phyloP scores from a whole-genome alignment of 1,139 yeast genomes.

The Candida tropicalis region DNA sequence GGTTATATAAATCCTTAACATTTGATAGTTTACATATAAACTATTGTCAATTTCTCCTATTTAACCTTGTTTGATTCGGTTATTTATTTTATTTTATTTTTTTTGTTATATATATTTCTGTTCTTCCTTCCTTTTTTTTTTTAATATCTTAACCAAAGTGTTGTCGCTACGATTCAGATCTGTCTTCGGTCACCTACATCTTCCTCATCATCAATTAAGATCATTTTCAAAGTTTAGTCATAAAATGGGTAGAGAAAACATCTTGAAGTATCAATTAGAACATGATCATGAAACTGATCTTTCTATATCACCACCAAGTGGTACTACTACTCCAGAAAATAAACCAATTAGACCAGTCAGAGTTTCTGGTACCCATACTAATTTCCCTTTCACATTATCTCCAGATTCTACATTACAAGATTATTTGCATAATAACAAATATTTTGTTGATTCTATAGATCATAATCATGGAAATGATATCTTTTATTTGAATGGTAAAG shows the following conservation, averaged over 20 bases:
- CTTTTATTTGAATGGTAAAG: conserved; percentile 72
- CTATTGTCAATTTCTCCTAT: too few species aligned
- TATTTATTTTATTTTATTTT: too few species aligned
- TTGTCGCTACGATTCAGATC: conserved; percentile 1
- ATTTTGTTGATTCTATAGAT: conserved; percentile 64
- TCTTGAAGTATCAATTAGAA: conserved; percentile 43
- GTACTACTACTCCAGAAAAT: not conserved
- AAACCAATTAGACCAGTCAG: conserved; percentile 9
- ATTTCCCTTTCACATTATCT: conserved; percentile 58
- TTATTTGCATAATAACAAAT: conserved; percentile 65
- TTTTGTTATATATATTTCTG: not conserved
- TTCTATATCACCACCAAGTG: conserved; percentile 15
- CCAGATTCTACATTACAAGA: conserved; percentile 64
- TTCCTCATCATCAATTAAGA: not conserved
- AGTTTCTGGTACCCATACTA: conserved; percentile 19
- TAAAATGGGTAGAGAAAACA: conserved; percentile 50
- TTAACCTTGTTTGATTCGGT: too few species aligned
- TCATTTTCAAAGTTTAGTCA: conserved; percentile 4
- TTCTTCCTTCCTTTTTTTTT: not conserved
- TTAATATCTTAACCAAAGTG: not conserved
- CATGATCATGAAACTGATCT: conserved; percentile 45
- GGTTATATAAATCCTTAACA: too few species aligned
- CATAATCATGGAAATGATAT: conserved; percentile 61
- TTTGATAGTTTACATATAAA: too few species aligned
- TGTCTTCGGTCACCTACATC: not conserved